phyloP scores from a whole-genome alignment of 2,329 filamentous ascomycete genomes.

The Penicillium hesseltinei region DNA sequence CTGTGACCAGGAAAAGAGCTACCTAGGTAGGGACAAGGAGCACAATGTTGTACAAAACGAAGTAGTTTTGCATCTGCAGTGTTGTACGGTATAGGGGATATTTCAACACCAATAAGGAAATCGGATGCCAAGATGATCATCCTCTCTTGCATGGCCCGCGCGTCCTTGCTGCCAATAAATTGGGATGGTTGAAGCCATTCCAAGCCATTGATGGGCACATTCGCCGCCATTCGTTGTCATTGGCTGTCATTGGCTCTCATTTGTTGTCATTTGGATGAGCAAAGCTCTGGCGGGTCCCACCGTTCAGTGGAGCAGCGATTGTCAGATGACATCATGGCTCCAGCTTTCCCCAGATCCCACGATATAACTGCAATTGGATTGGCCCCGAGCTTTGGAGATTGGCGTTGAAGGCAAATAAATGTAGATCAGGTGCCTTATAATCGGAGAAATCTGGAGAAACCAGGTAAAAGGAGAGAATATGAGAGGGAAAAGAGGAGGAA shows the following conservation, averaged over 20 bases:
- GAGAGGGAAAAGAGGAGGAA: not conserved
- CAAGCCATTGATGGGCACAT: not conserved
- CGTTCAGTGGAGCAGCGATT: not conserved
- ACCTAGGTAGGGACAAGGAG: not conserved
- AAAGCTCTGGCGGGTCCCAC: not conserved
- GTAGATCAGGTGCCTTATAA: not conserved
- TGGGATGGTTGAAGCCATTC: not conserved
- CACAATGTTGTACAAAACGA: not conserved
- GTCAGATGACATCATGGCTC: not conserved
- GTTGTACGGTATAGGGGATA: not conserved
- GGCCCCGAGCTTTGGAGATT: no score
- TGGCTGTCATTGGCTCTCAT: no score
- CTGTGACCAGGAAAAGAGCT: not conserved
- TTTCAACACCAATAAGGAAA: not conserved
- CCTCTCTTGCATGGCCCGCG: not conserved
- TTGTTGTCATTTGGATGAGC: not conserved
- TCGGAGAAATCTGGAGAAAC: not conserved
- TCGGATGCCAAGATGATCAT: not conserved
- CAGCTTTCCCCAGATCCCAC: constrained; percentile 3
- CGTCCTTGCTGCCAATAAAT: not conserved
- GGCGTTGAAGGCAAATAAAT: not conserved
- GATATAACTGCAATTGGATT: not conserved
- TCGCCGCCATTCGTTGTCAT: no score
- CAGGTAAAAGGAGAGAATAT: no score
- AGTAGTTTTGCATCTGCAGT: not conserved